Conservation (phyloP, 495 filamentous ascomycete genomes). For the Sordaria brevicollis region DNA sequence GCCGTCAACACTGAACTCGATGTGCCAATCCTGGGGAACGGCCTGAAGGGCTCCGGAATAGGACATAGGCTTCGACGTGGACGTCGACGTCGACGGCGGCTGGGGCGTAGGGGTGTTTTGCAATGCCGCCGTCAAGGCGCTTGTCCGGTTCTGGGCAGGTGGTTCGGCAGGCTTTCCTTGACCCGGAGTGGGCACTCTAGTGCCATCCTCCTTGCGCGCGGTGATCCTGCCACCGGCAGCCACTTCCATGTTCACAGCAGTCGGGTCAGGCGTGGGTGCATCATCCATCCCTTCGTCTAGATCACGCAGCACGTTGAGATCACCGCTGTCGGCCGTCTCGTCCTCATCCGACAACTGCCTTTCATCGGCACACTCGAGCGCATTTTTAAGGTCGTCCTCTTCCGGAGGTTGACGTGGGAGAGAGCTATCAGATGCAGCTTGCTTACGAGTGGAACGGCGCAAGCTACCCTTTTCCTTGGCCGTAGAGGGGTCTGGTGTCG, state of each 20-base stretch:
- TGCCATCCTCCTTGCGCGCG: constrained; percentile 94
- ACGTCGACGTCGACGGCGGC: constrained; percentile 41
- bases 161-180: constrained; percentile 36
- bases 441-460: constrained; percentile 46
- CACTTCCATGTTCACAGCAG: constrained; percentile 87
- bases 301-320: constrained; percentile 80
- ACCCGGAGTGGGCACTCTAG: constrained; percentile 76
- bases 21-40: constrained; percentile 90
- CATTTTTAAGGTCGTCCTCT: constrained; percentile 47
- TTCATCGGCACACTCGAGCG: constrained; percentile 92
- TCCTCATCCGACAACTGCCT: constrained; percentile 71
- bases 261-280: constrained; percentile 56
- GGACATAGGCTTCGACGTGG: constrained; percentile 49
- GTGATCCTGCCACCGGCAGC: constrained; percentile 85
- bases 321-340: constrained; percentile 56
- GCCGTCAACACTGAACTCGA: constrained; percentile 85
- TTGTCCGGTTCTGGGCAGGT: constrained; percentile 20
- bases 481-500: constrained; percentile 26
- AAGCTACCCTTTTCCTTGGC: constrained; percentile 40
- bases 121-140: constrained; percentile 37
- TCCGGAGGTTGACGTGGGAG: constrained; percentile 42
- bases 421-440: constrained; percentile 33
- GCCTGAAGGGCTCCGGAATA: constrained; percentile 76
- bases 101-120: constrained; percentile 41
- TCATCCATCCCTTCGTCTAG: constrained; percentile 83